phyloP scores from a whole-genome alignment of 768 basidiomycete species.

The Coprinopsis sp. region DNA sequence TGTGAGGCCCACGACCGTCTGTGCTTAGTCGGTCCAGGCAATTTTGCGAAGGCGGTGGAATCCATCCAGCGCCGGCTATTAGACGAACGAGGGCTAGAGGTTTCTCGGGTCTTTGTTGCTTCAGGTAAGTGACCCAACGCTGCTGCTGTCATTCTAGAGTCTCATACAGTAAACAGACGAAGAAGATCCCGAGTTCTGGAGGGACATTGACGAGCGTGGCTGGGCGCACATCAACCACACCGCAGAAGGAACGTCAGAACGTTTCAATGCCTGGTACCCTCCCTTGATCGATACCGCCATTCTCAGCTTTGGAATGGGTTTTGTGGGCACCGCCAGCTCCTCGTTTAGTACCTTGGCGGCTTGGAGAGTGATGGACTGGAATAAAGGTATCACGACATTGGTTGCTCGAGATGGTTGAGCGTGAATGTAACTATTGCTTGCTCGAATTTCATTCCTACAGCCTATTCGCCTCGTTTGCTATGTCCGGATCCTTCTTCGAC shows the following conservation, averaged over 20 bases:
- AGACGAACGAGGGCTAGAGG: conserved; percentile 2
- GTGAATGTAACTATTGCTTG: too few species aligned
- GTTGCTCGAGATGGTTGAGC: conserved; percentile 1
- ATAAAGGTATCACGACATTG: background rate
- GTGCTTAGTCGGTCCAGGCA: conserved; percentile 2
- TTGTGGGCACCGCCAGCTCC: conserved; percentile 5
- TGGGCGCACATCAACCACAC: conserved; percentile 7
- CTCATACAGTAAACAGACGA: background rate
- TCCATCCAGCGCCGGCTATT: background rate
- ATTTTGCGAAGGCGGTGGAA: conserved; percentile 5
- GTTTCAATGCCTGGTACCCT: conserved; percentile 3
- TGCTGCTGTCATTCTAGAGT: background rate
- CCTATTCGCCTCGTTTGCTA: too few species aligned
- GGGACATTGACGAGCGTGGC: background rate
- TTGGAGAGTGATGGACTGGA: conserved; percentile 6
- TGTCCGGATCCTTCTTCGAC: too few species aligned
- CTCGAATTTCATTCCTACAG: too few species aligned
- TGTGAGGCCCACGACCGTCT: conserved; percentile 24
- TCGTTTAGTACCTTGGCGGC: conserved; percentile 7
- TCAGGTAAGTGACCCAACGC: conserved; percentile 1
- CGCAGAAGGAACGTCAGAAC: background rate
- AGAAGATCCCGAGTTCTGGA: conserved; percentile 5
- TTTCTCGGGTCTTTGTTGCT: conserved; percentile 1
- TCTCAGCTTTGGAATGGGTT: conserved; percentile 4
- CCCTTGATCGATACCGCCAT: conserved; percentile 4